Evolutionary conservation across 2,329 filamentous ascomycete species (phyloP), one percentile per base, ranked within the genome.

Genomic region (Cladophialophora bantiana): DNA sequence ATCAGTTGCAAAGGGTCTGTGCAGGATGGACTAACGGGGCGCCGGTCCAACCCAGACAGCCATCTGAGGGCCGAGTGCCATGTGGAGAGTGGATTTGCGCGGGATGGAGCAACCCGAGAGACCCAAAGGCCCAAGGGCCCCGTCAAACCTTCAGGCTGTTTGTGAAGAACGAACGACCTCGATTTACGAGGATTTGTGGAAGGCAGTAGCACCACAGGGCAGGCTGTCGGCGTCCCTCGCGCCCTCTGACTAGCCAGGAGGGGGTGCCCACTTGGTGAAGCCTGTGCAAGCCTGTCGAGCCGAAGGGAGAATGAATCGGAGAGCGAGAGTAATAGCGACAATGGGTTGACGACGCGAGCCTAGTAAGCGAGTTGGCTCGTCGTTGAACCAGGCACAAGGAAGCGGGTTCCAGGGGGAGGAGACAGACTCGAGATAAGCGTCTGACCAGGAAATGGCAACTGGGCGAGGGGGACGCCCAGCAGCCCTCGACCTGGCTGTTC

Each of bases 91-190:
- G 18, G 45, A 50, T 50, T 50, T 50, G 7, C 45, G 45, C 26
- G 45, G 45, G 18, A 50, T 50, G 18, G 45, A 26, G 26, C 26
- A 26, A 26, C 20, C 6, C 1, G 45, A 20, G 45, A 7, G 45
- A 50, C 9, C 18, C 26, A 50, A 7, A 31, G 9, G 26, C 26
- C 2, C 2, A 40, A 31, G 45, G 45, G 45, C 45, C 45, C 20
- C 18, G 45, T 50, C 45, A 50, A 50, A 50, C 45, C 45, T 50
- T 50, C 45, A 50, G 45, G 45, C 45, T 26, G 45, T 50, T 50
- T 26, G 7, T 50, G 45, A 9, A 50, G 42, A 12, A 13, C 1
- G 18, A 50, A 13, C 18, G 45, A 26, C n/a, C 42, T 50, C 45
- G 45, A 48, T 7, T 48, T 20, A 7, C 15, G 36, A 40, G 36